Evolutionary conservation across 768 basidiomycete species (phyloP).

Genomic region (Pholiota microspora): DNA sequence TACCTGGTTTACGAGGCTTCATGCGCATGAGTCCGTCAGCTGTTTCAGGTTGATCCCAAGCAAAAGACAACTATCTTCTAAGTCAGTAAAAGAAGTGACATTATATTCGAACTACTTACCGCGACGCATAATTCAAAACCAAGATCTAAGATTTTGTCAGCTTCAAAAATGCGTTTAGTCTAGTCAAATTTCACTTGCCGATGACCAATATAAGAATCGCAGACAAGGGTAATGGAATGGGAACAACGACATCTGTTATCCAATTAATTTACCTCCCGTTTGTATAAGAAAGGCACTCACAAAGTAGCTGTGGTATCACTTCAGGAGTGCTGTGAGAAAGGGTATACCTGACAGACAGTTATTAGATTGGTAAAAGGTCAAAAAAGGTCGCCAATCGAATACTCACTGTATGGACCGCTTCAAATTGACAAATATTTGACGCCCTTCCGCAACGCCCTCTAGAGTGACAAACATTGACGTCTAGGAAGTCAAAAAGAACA

Average conservation of each 20-base stretch:
- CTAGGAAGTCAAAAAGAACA: background rate
- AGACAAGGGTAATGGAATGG: conserved; percentile 62
- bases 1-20: conserved; percentile 64
- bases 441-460: conserved; percentile 70
- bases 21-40: conserved; percentile 65
- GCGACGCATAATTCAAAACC: conserved; percentile 69
- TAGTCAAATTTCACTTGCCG: conserved; percentile 35
- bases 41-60: conserved; percentile 71
- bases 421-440: conserved; percentile 67
- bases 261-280: background rate
- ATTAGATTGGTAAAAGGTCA: background rate
- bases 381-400: background rate
- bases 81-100: background rate
- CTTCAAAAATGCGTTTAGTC: background rate
- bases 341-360: conserved; percentile 45
- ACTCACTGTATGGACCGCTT: conserved; percentile 68
- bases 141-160: conserved; percentile 44
- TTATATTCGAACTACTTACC: conserved; percentile 31
- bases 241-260: conserved; percentile 59
- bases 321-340: conserved; percentile 67
- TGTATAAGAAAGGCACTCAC: conserved; percentile 31
- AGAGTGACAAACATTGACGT: background rate
- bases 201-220: conserved; percentile 73
- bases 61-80: conserved; percentile 55
- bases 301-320: conserved; percentile 66